Evolutionary conservation across 192 early-diverging fungal genomes (phyloP).

Genomic region (Coemansia aciculifera): DNA sequence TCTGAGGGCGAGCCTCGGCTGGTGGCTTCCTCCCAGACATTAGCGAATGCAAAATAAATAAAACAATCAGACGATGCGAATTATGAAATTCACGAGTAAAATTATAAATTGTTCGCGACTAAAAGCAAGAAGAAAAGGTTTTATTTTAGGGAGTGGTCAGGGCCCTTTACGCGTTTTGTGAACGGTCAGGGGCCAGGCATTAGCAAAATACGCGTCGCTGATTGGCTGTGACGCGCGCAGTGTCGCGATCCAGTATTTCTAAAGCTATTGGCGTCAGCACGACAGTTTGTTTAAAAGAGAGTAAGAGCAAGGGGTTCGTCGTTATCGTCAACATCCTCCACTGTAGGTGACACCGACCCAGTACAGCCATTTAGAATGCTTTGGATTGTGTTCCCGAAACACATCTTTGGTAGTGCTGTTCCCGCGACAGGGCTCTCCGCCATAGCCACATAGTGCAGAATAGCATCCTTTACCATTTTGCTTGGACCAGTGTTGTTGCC

Average conservation of each 20-base stretch:
- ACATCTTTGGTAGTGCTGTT: not conserved
- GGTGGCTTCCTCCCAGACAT: conserved; percentile 46
- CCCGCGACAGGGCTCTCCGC: not conserved
- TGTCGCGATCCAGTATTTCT: not conserved
- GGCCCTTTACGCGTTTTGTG: not conserved
- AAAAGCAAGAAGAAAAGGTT: not conserved
- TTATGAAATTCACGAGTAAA: not conserved
- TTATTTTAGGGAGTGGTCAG: not conserved
- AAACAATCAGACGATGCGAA: not conserved
- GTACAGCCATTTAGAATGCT: conserved; percentile 24
- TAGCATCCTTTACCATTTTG: not conserved
- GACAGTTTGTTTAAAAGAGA: not conserved
- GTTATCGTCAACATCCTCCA: conserved; percentile 13
- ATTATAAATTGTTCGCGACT: not conserved
- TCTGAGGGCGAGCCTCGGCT: conserved; percentile 38
- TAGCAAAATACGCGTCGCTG: not conserved
- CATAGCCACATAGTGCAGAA: too few relatives aligned
- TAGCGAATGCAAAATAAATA: not conserved
- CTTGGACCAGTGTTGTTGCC: not conserved
- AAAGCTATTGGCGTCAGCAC: not conserved
- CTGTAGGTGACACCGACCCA: not conserved
- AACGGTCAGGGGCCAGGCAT: not conserved
- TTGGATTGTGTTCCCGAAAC: conserved; percentile 27
- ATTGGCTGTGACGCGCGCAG: not conserved
- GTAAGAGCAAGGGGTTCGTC: conserved; percentile 35